These are phyloP conservation scores for Marasmius fiardii DNA, from an alignment of 1,284 basidiomycete species.

Conservation along the genomic window DNA sequence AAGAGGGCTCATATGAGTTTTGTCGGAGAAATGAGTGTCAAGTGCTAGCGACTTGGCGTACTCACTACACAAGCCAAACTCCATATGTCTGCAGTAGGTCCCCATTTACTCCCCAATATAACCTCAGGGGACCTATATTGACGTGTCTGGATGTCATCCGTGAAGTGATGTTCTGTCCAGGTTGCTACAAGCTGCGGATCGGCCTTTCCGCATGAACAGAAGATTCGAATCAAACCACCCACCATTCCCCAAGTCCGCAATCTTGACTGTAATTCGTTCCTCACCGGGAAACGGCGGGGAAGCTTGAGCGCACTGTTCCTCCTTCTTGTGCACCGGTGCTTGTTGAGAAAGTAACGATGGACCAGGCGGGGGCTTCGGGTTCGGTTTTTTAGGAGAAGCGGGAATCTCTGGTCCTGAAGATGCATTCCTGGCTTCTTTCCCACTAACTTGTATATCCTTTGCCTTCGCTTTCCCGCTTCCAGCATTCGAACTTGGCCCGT, in stretches of 20 bases:
- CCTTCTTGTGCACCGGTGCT: conserved; percentile 36
- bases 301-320: background rate
- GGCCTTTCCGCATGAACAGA: background rate
- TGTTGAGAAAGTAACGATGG: conserved; percentile 84
- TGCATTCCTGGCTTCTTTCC: conserved; percentile 10
- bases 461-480: conserved; percentile 30
- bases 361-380: conserved; percentile 41
- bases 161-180: conserved; percentile 92
- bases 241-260: conserved; percentile 96
- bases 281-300: conserved; percentile 2
- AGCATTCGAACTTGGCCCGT: conserved; percentile 9
- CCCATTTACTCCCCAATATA: conserved; percentile 93
- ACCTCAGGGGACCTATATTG: conserved; percentile 98
- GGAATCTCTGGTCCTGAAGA: background rate
- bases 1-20: background rate
- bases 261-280: conserved; percentile 97
- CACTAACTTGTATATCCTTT: conserved; percentile 44
- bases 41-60: conserved; percentile 17
- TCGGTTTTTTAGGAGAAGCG: conserved; percentile 23
- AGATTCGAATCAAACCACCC: conserved; percentile 22
- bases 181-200: conserved; percentile 44
- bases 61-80: conserved; percentile 90
- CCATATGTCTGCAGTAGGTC: conserved; percentile 94
- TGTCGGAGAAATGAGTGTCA: conserved; percentile 3
- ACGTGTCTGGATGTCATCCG: conserved; percentile 94